Conservation (phyloP, 78 protist species). For the Goniomonas avonlea region DNA sequence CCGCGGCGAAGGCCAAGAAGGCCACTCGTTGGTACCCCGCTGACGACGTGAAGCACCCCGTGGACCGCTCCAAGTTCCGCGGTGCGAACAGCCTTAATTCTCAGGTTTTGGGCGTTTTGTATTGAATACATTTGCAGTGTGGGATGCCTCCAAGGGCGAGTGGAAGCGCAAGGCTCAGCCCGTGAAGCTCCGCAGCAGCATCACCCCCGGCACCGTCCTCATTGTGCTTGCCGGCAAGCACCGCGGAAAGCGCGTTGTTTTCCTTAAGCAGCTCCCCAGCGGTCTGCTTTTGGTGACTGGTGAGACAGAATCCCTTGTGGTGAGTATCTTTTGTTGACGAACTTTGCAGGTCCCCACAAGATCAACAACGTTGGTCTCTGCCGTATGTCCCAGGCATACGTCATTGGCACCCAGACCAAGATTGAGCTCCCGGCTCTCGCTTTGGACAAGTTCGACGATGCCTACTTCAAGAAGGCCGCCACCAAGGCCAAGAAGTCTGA, state of each 20-base stretch:
- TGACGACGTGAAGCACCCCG: conserved; percentile 14
- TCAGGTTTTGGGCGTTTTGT: too few species aligned
- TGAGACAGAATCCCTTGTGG: not conserved
- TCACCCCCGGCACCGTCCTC: conserved; percentile 93
- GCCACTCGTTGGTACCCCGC: conserved; percentile 24
- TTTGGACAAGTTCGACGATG: conserved; percentile 41
- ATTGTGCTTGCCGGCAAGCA: conserved; percentile 91
- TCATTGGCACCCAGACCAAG: conserved; percentile 94
- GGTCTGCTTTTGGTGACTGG: conserved; percentile 92
- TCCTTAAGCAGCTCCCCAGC: conserved; percentile 77
- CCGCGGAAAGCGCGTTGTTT: conserved; percentile 90
- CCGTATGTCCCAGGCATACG: conserved; percentile 89
- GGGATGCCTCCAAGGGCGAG: not conserved
- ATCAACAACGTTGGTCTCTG: conserved; percentile 98
- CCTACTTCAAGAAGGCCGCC: conserved; percentile 26
- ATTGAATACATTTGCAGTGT: too few species aligned
- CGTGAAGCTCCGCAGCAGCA: conserved; percentile 67
- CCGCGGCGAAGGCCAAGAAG: not conserved
- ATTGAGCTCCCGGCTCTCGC: conserved; percentile 51
- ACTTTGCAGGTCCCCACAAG: conserved; percentile 83
- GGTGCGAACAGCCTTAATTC: too few species aligned
- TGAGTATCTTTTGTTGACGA: too few species aligned
- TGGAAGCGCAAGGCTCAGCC: not conserved
- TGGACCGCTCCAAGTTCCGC: not conserved
- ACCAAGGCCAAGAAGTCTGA: conserved; percentile 9